phyloP scores from a whole-genome alignment of 129 eudicot species.

The Flaveria linearis region DNA sequence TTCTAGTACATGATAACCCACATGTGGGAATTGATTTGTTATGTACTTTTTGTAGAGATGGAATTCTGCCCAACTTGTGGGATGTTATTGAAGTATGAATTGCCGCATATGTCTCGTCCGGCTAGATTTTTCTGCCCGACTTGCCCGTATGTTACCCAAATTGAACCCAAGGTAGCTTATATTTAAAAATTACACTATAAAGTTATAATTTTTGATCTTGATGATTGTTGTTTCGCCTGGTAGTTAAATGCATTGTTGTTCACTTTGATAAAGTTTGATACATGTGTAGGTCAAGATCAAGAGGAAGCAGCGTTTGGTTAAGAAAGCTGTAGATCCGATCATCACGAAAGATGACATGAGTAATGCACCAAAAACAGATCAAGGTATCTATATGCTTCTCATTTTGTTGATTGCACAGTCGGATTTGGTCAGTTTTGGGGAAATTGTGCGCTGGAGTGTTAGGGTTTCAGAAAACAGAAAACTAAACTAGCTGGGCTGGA shows the following conservation, averaged over 20 bases:
- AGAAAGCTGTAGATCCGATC: slow-evolving; percentile 64
- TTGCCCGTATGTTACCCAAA: slow-evolving; percentile 63
- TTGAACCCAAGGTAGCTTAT: slow-evolving; percentile 56
- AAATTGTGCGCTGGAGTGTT: no score
- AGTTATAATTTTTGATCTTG: not conserved
- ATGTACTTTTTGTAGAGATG: slow-evolving; percentile 37
- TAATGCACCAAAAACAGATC: slow-evolving; percentile 56
- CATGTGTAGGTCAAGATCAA: slow-evolving; percentile 61
- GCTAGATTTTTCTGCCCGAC: slow-evolving; percentile 72
- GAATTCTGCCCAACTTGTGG: slow-evolving; percentile 84
- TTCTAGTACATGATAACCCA: not conserved
- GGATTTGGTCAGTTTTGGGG: not conserved
- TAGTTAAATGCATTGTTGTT: not conserved
- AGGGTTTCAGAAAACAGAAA: no score
- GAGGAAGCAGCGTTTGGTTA: slow-evolving; percentile 58
- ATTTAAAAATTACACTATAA: not conserved
- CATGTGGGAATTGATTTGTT: not conserved
- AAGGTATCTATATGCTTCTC: slow-evolving; percentile 38
- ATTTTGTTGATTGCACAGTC: not conserved
- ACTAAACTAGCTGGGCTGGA: no score
- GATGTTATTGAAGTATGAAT: slow-evolving; percentile 60
- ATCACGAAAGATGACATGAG: slow-evolving; percentile 55
- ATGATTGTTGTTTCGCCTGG: not conserved
- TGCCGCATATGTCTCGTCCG: slow-evolving; percentile 55
- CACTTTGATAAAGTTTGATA: not conserved